phyloP scores from a whole-genome alignment of 352 stramenopile species.

The Pythium phragmiticola region DNA sequence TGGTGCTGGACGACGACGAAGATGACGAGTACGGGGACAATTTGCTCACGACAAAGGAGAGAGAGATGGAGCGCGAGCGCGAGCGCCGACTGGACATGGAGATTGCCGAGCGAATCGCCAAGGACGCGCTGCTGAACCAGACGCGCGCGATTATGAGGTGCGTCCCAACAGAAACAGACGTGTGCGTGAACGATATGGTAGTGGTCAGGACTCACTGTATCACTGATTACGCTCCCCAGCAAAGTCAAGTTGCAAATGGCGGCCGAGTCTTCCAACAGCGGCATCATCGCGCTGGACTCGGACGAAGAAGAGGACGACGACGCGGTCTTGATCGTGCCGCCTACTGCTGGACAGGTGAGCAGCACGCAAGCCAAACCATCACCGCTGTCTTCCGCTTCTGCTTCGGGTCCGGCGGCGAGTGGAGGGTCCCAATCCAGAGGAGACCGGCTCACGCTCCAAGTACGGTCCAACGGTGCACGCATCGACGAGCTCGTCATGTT shows the following conservation, averaged over 20 bases:
- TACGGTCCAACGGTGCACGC: slow-evolving; percentile 58
- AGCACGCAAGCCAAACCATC: too few species aligned
- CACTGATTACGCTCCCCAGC: slow-evolving; percentile 18
- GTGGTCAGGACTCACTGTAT: background rate
- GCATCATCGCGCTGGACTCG: slow-evolving; percentile 60
- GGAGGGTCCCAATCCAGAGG: slow-evolving; percentile 30
- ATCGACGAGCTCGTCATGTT: slow-evolving; percentile 59
- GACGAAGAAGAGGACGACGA: slow-evolving; percentile 42
- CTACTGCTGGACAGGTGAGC: background rate
- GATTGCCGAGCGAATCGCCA: slow-evolving; percentile 46
- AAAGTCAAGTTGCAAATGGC: slow-evolving; percentile 33
- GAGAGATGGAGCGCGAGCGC: slow-evolving; percentile 32
- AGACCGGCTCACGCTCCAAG: slow-evolving; percentile 45
- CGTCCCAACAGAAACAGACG: background rate
- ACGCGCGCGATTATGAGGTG: slow-evolving; percentile 62
- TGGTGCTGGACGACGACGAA: slow-evolving; percentile 31
- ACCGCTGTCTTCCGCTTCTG: background rate
- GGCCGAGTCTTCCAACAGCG: slow-evolving; percentile 4
- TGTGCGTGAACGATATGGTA: too few species aligned
- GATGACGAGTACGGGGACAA: slow-evolving; percentile 20
- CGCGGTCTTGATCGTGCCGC: slow-evolving; percentile 13
- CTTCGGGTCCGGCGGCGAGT: background rate
- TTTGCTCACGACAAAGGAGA: slow-evolving; percentile 27
- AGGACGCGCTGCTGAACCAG: slow-evolving; percentile 59
- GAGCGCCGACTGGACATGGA: slow-evolving; percentile 50